Base-by-base conservation (phyloP, 2,329 filamentous ascomycete species). In the Pestalotiopsis sp. region DNA sequence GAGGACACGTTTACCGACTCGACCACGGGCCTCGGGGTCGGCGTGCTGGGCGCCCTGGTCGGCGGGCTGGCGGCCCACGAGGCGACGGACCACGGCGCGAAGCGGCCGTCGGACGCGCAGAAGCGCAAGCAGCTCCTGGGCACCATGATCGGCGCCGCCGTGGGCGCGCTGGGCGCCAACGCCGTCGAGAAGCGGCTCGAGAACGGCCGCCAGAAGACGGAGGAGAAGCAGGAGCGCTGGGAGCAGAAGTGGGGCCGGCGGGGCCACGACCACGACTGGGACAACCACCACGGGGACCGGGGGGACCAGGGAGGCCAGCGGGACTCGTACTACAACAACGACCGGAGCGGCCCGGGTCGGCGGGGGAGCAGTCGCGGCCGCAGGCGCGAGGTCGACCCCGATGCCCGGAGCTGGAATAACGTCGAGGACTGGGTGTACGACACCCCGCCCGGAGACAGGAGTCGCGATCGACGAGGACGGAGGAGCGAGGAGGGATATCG, bases 61-160 rank as follows among this genome's bases (percentile, higher is more conserved):
- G 87, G 87, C 45, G 87, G 86, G 3, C 76, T 87, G 11, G 85
- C 85, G n/a, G 86, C 83, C 17, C 80, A 83, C 36, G 83, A 86
- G 72, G 84, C 81, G 1, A 81, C 80, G 31, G 71, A 72, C 59
- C 74, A 68, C 62, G 74, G 7, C 70, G 72, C 61, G 68, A 72
- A 3, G 73, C 78, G 72, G 61, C 69, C 72, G 3, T 73, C 78
- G 39, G 76, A 77, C 59, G 70, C 77, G 4, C 72, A 75, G 38
- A 78, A 77, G 41, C 77, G 78, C 64, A 77, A 78, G 64, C 77
- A 78, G 66, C 76, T 84, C 65, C 75, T 87, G 17, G 83, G 84
- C 3, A 87, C 87, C 11, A 77, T 88, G 11, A 80, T 88, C 3
- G 86, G 87, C 2, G 87, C 86, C 1, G 84, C 87, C 3, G 85